These are phyloP conservation scores for Glycine soja DNA, from an alignment of 306 rosid species.

Conservation along the genomic window DNA sequence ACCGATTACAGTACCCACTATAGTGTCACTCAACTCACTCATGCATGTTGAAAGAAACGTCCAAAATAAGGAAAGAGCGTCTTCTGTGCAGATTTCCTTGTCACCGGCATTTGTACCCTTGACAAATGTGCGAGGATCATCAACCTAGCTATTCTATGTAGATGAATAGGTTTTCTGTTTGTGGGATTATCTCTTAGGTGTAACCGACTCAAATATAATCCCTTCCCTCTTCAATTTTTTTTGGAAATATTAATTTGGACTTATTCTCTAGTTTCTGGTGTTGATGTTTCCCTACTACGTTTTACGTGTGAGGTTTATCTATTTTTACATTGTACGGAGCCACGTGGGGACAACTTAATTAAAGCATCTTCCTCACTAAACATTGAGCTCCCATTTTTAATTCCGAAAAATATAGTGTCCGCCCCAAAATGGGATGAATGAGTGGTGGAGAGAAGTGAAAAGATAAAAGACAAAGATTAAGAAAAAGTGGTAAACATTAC, in stretches of 20 bases:
- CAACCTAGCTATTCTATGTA: conserved; percentile 34
- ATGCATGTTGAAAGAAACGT: conserved; percentile 32
- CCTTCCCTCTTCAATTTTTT: background rate
- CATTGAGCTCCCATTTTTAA: background rate
- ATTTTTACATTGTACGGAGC: background rate
- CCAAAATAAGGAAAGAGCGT: conserved; percentile 34
- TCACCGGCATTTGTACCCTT: conserved; percentile 36
- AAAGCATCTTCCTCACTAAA: background rate
- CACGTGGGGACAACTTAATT: background rate
- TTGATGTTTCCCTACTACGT: conserved; percentile 10
- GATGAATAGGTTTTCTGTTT: conserved; percentile 14
- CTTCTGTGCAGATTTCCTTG: conserved; percentile 23
- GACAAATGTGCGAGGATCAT: conserved; percentile 29
- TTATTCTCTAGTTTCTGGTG: background rate
- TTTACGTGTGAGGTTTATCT: conserved; percentile 35
- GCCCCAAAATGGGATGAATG: too few relatives aligned
- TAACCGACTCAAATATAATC: conserved; percentile 23
- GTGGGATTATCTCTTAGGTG: conserved; percentile 31
- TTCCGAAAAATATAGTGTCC: too few relatives aligned
- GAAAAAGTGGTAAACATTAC: background rate
- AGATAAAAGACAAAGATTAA: background rate
- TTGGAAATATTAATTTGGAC: conserved; percentile 24
- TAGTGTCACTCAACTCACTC: conserved; percentile 3
- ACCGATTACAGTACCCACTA: background rate
- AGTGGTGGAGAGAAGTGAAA: background rate